These are phyloP conservation scores for Podaxis sp. DNA, from an alignment of 768 basidiomycete species.

Conservation along the genomic window DNA sequence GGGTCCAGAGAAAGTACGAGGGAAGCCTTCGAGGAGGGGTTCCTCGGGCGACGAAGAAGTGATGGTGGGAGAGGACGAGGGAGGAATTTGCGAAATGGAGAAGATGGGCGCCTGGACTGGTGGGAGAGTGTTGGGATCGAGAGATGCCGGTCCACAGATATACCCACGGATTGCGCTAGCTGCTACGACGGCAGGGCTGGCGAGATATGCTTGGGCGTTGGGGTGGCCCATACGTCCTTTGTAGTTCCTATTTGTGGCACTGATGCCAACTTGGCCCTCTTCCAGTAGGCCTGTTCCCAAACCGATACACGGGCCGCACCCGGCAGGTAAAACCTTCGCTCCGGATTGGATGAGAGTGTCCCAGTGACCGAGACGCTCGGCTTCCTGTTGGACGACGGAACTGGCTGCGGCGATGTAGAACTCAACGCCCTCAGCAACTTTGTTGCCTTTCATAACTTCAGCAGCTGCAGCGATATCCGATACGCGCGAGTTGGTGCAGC, in stretches of 20 bases:
- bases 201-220: constrained; percentile 92
- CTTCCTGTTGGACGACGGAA: constrained; percentile 87
- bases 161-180: constrained; percentile 92
- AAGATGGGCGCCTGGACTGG: constrained; percentile 54
- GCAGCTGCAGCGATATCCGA: constrained; percentile 95
- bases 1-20: constrained; percentile 75
- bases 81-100: constrained; percentile 41
- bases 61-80: constrained; percentile 28
- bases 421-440: constrained; percentile 85
- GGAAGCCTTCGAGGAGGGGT: constrained; percentile 80
- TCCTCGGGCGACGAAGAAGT: constrained; percentile 39
- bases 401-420: constrained; percentile 98
- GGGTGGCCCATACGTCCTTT: constrained; percentile 99
- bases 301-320: constrained; percentile 98
- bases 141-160: constrained; percentile 78
- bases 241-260: constrained; percentile 98
- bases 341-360: constrained; percentile 81
- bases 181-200: constrained; percentile 95
- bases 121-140: constrained; percentile 55
- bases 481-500: constrained; percentile 95
- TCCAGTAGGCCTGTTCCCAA: constrained; percentile 90
- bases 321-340: constrained; percentile 90
- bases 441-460: constrained; percentile 78
- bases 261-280: constrained; percentile 95
- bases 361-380: constrained; percentile 88